Evolutionary conservation across 139 green algal species (phyloP).

Genomic region (Ulvella scutata): DNA sequence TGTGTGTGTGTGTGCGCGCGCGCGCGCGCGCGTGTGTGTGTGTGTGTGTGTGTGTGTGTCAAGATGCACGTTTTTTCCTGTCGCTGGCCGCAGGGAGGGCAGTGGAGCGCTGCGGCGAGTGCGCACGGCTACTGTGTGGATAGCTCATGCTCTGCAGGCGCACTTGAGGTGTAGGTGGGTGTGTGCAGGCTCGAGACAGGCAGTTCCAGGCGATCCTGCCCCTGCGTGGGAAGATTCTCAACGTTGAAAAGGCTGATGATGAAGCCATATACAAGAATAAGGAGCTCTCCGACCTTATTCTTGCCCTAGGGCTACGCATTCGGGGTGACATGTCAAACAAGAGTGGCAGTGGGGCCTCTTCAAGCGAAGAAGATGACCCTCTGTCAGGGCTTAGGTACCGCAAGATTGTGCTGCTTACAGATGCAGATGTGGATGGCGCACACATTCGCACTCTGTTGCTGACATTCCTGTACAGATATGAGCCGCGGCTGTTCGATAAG

Average conservation of each 20-base stretch:
- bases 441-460: conserved; percentile 97
- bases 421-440: conserved; percentile 94
- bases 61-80: too few species aligned
- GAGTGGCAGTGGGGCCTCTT: conserved; percentile 16
- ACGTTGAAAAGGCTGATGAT: conserved; percentile 72
- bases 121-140: too few species aligned
- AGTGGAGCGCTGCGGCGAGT: too few species aligned
- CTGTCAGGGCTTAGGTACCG: conserved; percentile 27
- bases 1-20: conserved; percentile 6
- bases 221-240: conserved; percentile 94
- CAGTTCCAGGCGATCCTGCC: conserved; percentile 82
- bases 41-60: too few species aligned
- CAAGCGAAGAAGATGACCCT: neutral
- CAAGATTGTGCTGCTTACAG: conserved; percentile 92
- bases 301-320: conserved; percentile 77
- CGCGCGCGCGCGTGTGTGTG: neutral
- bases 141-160: too few species aligned
- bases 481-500: conserved; percentile 59
- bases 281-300: conserved; percentile 82
- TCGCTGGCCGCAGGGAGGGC: too few species aligned
- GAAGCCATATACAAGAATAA: conserved; percentile 84
- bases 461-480: conserved; percentile 96
- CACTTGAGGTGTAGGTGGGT: neutral
- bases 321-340: conserved; percentile 32
- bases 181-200: neutral